Evolutionary conservation across 768 basidiomycete genomes (phyloP).

Genomic region (Leccinum ochraceum): DNA sequence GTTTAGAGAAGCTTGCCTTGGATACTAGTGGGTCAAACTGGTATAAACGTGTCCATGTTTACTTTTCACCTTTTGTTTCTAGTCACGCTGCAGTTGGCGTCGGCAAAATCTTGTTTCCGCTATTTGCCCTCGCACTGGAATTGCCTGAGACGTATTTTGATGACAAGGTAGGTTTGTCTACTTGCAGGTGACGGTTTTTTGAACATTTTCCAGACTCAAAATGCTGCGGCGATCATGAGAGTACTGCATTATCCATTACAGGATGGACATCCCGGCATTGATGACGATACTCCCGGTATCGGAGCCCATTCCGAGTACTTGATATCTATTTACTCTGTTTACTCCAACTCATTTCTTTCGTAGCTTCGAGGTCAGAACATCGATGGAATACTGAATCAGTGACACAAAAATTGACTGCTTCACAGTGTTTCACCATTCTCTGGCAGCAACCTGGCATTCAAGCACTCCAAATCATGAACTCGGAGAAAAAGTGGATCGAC

Average conservation of each 20-base stretch:
- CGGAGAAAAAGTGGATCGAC: conserved; percentile 76
- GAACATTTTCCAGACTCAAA: too few relatives aligned
- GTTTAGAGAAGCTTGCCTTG: conserved; percentile 58
- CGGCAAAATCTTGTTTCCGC: too few relatives aligned
- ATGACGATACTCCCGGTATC: conserved; percentile 76
- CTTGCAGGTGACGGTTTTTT: too few relatives aligned
- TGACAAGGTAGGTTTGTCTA: too few relatives aligned
- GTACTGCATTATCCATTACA: conserved; percentile 42
- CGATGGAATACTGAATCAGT: background rate
- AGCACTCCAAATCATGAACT: conserved; percentile 82
- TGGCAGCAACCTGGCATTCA: conserved; percentile 76
- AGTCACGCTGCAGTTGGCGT: too few relatives aligned
- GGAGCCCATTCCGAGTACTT: conserved; percentile 75
- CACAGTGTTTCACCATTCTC: conserved; percentile 83
- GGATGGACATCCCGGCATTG: conserved; percentile 44
- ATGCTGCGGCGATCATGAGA: too few relatives aligned
- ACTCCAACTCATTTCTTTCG: background rate
- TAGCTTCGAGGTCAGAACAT: conserved; percentile 43
- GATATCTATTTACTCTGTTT: background rate
- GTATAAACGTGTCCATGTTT: too few relatives aligned
- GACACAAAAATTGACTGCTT: background rate
- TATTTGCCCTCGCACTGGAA: too few relatives aligned
- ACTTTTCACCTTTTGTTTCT: too few relatives aligned
- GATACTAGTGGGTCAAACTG: conserved; percentile 59
- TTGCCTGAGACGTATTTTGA: too few relatives aligned